Percentiles rank a stretch among this genome's conserved stretches.
Evolutionary conservation across 2,329 filamentous ascomycete genomes (phyloP).

Genomic region (Microsporum canis): DNA sequence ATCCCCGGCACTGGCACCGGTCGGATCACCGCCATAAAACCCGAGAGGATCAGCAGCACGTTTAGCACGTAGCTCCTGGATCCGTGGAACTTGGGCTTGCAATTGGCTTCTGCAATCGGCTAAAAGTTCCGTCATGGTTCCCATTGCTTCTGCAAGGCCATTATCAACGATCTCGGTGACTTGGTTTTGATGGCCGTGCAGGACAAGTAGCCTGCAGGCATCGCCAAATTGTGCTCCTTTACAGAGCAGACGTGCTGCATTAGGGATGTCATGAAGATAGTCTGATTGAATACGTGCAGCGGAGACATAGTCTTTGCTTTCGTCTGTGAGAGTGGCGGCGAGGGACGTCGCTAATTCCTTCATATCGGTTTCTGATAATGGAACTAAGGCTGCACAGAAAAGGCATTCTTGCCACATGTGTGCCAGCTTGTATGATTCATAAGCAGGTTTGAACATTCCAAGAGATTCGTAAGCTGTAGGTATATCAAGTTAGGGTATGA

Average conservation of each 20-base stretch:
- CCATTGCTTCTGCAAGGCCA: constrained; percentile 68
- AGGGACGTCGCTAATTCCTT: constrained; percentile 59
- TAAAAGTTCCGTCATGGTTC: constrained; percentile 75
- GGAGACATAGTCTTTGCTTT: constrained; percentile 65
- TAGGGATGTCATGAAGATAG: constrained; percentile 61
- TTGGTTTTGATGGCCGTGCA: constrained; percentile 50
- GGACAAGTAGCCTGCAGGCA: constrained; percentile 65
- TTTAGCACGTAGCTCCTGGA: constrained; percentile 68
- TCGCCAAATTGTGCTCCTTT: constrained; percentile 79
- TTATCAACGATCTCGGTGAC: constrained; percentile 61
- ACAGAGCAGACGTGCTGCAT: constrained; percentile 67
- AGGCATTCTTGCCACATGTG: constrained; percentile 88
- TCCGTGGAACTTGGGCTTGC: constrained; percentile 70
- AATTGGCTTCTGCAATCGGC: constrained; percentile 87
- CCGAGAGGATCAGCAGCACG: constrained; percentile 75
- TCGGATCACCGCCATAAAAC: constrained; percentile 72
- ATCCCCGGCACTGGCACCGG: constrained; percentile 42
- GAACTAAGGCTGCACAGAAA: constrained; percentile 60
- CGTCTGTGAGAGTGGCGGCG: constrained; percentile 65
- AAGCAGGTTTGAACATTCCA: constrained; percentile 59
- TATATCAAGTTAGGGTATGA: neutral
- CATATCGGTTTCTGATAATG: constrained; percentile 51
- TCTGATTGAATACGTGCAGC: constrained; percentile 73
- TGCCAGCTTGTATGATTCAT: constrained; percentile 70
- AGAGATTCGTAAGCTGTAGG: constrained; percentile 68